Base-by-base conservation (phyloP, 2,329 filamentous ascomycete genomes). In the Alternaria conjuncta region DNA sequence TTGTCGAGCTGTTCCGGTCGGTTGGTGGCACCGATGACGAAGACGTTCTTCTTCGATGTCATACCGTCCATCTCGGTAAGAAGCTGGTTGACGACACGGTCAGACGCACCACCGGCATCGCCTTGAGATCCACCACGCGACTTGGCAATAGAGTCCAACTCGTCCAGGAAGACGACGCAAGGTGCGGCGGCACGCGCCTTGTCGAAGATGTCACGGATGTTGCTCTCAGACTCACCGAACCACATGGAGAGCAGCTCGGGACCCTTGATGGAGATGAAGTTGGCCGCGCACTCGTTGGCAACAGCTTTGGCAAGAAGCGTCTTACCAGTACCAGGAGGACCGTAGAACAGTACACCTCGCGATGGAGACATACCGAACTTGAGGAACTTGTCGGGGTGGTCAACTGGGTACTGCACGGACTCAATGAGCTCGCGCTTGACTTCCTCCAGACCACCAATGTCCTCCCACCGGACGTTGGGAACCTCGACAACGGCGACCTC, bases 31-130 rank as follows among this genome's bases (percentile, higher is more conserved):
- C 96, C 96, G 75, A 99, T 99, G 71, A 99, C 96, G 84, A 99
- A 99, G 70, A 99, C 96, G 81, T 99, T 99, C 92, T 99, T 99
- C 92, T 99, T 99, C 43, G 95, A 97, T 49, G 95, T 98, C 95
- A 98, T 98, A 76, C 95, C 95, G 74, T 98, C 95, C 95, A 98
- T 97, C 89, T 98, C 93, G 72, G 96, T 99, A 79, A 99, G 86
- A 80, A 99, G 94, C 87, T 99, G 96, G 87, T 99, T 99, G 82
- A 99, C 96, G 74, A 99, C 96, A 90, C 96, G 96, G 84, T 99
- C 96, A 50, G 95, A 98, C 70, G 96, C 96, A 88, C 96, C 96
- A 70, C 96, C 96, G 76, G 96, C 96, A 85, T 99, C 96, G 70
- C 96, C 96, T 64, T 93, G 88, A 64, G 94, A 97, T 74, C 96